Evolutionary conservation across 2,329 filamentous ascomycete genomes (phyloP).

Genomic region (Aulographum hederae): DNA sequence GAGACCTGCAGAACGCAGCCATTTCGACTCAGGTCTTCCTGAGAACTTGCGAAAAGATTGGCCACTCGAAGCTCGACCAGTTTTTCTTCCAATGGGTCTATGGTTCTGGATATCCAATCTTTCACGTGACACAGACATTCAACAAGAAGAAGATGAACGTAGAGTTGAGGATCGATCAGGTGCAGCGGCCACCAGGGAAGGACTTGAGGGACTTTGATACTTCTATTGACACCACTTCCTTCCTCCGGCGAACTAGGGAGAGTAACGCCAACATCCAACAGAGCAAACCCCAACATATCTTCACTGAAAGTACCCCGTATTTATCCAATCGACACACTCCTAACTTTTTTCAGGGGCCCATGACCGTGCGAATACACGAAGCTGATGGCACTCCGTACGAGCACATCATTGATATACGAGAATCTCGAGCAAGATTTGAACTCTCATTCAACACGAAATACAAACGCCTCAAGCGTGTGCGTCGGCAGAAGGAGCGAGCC

Average conservation of each 20-base stretch:
- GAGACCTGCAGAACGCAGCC: slow-evolving; percentile 50
- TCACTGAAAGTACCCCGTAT: slow-evolving; percentile 34
- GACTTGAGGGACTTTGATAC: not conserved
- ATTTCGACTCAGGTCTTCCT: slow-evolving; percentile 64
- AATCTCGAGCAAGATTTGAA: slow-evolving; percentile 68
- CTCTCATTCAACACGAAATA: slow-evolving; percentile 99
- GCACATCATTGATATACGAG: slow-evolving; percentile 90
- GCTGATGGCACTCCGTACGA: slow-evolving; percentile 96
- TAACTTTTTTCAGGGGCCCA: slow-evolving; percentile 40
- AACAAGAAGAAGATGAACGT: slow-evolving; percentile 96
- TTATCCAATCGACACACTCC: too few species aligned
- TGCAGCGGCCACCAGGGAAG: too few species aligned
- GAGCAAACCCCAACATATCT: slow-evolving; percentile 56
- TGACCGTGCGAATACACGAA: slow-evolving; percentile 96
- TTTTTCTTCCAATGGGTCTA: slow-evolving; percentile 93
- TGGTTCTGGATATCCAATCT: slow-evolving; percentile 73
- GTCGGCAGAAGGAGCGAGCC: slow-evolving; percentile 61
- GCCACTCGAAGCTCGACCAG: slow-evolving; percentile 67
- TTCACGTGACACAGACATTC: slow-evolving; percentile 73
- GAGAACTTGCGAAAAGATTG: slow-evolving; percentile 70
- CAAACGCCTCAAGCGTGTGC: slow-evolving; percentile 82
- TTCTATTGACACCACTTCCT: slow-evolving; percentile 43
- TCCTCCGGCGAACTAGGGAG: slow-evolving; percentile 74
- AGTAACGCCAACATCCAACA: slow-evolving; percentile 49
- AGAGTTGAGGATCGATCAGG: slow-evolving; percentile 74